Conservation (phyloP, 805 yeast genomes). For the Ogataea pignaliae region DNA sequence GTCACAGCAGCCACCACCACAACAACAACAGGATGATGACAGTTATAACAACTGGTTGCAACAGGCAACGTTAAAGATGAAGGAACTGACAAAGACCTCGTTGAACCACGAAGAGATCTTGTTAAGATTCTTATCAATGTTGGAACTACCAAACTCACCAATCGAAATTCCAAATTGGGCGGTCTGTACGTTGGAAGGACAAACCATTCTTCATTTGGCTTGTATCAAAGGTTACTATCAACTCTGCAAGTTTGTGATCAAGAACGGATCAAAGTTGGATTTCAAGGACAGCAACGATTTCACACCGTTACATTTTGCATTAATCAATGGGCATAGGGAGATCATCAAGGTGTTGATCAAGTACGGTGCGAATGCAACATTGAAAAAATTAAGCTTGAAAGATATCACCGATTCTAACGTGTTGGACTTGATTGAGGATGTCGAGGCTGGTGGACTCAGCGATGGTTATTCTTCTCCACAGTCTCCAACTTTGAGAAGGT, state of each 20-base stretch:
- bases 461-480: not conserved
- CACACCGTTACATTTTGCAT: constrained; percentile 86
- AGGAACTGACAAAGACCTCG: constrained; percentile 40
- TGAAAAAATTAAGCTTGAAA: constrained; percentile 41
- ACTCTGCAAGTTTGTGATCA: constrained; percentile 59
- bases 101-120: constrained; percentile 47
- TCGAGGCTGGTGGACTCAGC: not conserved
- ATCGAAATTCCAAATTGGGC: constrained; percentile 68
- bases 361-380: constrained; percentile 56
- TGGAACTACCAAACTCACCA: constrained; percentile 63
- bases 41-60: constrained; percentile 44
- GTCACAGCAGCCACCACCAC: constrained; percentile 12
- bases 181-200: constrained; percentile 77
- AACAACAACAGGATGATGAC: constrained; percentile 12
- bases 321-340: constrained; percentile 66
- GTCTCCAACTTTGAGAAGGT: constrained; percentile 12
- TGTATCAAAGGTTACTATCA: constrained; percentile 65
- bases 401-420: constrained; percentile 39
- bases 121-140: constrained; percentile 48
- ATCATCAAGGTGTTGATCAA: constrained; percentile 57
- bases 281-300: constrained; percentile 73
- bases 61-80: constrained; percentile 47
- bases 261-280: constrained; percentile 62
- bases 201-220: constrained; percentile 84
- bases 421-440: constrained; percentile 27